Evolutionary conservation across 129 eudicot genomes (phyloP).

Genomic region (Lactuca saligna): DNA sequence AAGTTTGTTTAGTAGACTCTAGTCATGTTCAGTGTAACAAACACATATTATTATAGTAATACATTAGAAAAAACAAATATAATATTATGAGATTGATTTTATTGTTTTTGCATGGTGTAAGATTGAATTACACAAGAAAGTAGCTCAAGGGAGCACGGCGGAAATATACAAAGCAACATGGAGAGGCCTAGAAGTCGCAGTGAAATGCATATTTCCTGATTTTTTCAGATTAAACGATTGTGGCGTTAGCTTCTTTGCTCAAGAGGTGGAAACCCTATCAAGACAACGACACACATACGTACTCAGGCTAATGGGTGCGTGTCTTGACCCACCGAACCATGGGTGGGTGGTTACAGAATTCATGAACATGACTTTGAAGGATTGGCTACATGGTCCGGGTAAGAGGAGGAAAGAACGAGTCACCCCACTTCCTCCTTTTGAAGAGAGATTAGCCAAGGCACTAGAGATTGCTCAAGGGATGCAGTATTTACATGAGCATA

Average conservation of each 20-base stretch:
- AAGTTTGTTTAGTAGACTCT: no score
- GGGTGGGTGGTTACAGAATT: slow-evolving; percentile 77
- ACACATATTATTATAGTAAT: not conserved
- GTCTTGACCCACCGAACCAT: slow-evolving; percentile 67
- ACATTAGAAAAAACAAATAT: not conserved
- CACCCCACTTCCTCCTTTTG: slow-evolving; percentile 41
- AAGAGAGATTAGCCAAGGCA: slow-evolving; percentile 53
- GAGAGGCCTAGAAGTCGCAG: slow-evolving; percentile 78
- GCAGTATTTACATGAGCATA: slow-evolving; percentile 74
- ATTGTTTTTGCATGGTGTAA: slow-evolving; percentile 7
- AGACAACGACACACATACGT: slow-evolving; percentile 67
- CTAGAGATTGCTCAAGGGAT: slow-evolving; percentile 74
- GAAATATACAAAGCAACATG: slow-evolving; percentile 70
- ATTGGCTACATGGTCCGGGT: slow-evolving; percentile 66
- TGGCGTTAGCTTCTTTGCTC: slow-evolving; percentile 62
- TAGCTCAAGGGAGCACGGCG: slow-evolving; percentile 76
- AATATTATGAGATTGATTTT: slow-evolving; percentile 1
- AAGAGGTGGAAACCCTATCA: slow-evolving; percentile 69
- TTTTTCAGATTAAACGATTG: slow-evolving; percentile 56
- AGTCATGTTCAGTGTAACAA: not conserved
- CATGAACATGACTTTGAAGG: slow-evolving; percentile 52
- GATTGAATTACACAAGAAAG: slow-evolving; percentile 57
- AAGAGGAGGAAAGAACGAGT: slow-evolving; percentile 49
- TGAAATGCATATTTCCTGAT: slow-evolving; percentile 71
- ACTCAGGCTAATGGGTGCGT: slow-evolving; percentile 73